A percentile compares a stretch with the other conserved stretches of the same genome.
Conservation (phyloP, 2,329 filamentous ascomycete genomes). For the Claviceps citrina region DNA sequence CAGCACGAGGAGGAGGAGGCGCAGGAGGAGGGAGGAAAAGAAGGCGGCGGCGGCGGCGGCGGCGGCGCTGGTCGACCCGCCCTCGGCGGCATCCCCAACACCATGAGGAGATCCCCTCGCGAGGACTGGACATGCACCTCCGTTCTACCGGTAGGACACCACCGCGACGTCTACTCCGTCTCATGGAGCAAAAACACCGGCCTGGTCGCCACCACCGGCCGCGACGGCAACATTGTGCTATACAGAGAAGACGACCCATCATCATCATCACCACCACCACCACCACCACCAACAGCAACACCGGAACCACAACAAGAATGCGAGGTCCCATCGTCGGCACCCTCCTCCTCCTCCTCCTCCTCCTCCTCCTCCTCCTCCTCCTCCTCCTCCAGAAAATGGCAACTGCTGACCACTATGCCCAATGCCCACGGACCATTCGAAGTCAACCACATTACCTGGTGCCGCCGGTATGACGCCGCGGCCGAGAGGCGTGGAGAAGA, state of each 20-base stretch:
- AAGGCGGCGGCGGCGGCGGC: slow-evolving; percentile 10
- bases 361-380: slow-evolving; percentile 17
- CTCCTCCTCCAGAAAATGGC: slow-evolving; percentile 39
- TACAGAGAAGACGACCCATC: slow-evolving; percentile 45
- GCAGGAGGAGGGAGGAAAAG: slow-evolving; percentile 16
- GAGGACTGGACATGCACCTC: slow-evolving; percentile 75
- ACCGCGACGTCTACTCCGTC: slow-evolving; percentile 68
- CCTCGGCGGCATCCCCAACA: slow-evolving; percentile 64
- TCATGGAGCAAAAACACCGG: slow-evolving; percentile 70
- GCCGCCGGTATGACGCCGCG: slow-evolving; percentile 55
- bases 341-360: no score
- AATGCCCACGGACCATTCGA: slow-evolving; percentile 85
- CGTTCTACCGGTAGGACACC: slow-evolving; percentile 59
- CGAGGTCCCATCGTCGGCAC: no score
- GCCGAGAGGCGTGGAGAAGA: slow-evolving; percentile 42
- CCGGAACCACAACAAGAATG: no score
- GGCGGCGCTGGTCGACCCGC: slow-evolving; percentile 21
- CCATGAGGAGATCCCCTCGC: slow-evolving; percentile 61
- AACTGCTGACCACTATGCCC: slow-evolving; percentile 49
- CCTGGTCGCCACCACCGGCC: slow-evolving; percentile 71
- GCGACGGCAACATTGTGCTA: slow-evolving; percentile 67
- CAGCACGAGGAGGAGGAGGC: slow-evolving; percentile 34
- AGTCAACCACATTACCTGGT: slow-evolving; percentile 86
- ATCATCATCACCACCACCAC: neutral
- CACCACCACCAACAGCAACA: neutral